Evolutionary conservation across 2,329 filamentous ascomycete genomes (phyloP).

Genomic region (Neonectria faginata): DNA sequence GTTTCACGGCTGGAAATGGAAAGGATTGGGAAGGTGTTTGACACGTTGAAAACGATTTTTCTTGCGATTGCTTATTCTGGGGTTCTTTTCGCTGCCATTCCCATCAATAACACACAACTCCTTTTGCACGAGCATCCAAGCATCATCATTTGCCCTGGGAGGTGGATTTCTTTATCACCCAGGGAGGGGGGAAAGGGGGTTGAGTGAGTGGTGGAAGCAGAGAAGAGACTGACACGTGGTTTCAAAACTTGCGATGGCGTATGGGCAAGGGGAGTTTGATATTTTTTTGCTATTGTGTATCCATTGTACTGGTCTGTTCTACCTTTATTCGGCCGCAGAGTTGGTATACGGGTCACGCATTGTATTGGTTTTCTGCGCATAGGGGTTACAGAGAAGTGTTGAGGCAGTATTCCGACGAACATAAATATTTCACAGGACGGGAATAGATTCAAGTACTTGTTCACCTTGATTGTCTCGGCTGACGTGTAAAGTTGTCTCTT

Average conservation of each 20-base stretch:
- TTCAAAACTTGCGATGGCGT: conserved; percentile 42
- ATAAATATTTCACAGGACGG: conserved; percentile 40
- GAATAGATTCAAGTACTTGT: conserved; percentile 36
- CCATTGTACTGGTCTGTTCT: conserved; percentile 26
- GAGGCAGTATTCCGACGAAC: conserved; percentile 15
- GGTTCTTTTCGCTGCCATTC: conserved; percentile 34
- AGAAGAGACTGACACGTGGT: conserved; percentile 31
- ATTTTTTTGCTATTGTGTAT: conserved; percentile 40
- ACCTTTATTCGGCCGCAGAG: conserved; percentile 14
- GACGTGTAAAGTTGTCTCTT: neutral
- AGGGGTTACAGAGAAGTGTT: conserved; percentile 23
- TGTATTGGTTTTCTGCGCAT: conserved; percentile 28
- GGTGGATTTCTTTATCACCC: conserved; percentile 24
- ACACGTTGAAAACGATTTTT: conserved; percentile 35
- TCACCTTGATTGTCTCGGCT: neutral
- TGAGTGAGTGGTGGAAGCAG: conserved; percentile 22
- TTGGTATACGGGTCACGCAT: conserved; percentile 36
- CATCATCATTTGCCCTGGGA: conserved; percentile 31
- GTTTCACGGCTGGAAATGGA: conserved; percentile 49
- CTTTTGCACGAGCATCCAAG: conserved; percentile 32
- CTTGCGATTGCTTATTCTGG: conserved; percentile 34
- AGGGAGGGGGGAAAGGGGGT: conserved; percentile 14
- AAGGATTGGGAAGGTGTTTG: conserved; percentile 39
- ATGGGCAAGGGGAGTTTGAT: conserved; percentile 30
- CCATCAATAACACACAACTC: conserved; percentile 25